These are phyloP conservation scores for Stachybotrys chlorohalonatus DNA, from an alignment of 2,329 filamentous ascomycete genomes.

Conservation along the genomic window DNA sequence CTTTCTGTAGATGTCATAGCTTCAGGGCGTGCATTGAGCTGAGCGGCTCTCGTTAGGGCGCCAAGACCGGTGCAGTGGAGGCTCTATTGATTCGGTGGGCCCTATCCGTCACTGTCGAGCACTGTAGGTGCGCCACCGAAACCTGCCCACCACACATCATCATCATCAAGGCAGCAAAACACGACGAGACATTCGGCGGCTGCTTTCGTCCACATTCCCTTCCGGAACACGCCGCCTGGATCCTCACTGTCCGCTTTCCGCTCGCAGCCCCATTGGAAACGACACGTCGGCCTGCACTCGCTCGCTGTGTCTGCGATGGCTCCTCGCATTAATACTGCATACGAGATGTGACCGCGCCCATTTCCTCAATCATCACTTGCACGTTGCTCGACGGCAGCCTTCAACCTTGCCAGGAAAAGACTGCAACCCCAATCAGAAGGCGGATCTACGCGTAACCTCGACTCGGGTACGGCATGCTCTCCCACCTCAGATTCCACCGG, in stretches of 20 bases:
- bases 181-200: not conserved
- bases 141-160: not conserved
- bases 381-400: too few species aligned
- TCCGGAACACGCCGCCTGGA: not conserved
- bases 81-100: not conserved
- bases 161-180: not conserved
- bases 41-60: not conserved
- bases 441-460: not conserved
- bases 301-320: not conserved
- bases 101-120: not conserved
- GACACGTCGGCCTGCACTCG: too few species aligned
- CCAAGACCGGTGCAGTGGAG: not conserved
- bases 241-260: not conserved
- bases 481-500: constrained; percentile 49
- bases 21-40: not conserved
- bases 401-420: too few species aligned
- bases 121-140: not conserved
- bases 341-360: not conserved
- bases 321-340: not conserved
- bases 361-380: not conserved
- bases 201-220: not conserved
- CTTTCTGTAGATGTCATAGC: too few species aligned
- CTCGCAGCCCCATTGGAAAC: not conserved
- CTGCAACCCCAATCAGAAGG: too few species aligned
- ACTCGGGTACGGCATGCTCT: constrained; percentile 31